Base-by-base conservation (phyloP, 2,329 filamentous ascomycete genomes). In the Intubia oerlemansii region DNA sequence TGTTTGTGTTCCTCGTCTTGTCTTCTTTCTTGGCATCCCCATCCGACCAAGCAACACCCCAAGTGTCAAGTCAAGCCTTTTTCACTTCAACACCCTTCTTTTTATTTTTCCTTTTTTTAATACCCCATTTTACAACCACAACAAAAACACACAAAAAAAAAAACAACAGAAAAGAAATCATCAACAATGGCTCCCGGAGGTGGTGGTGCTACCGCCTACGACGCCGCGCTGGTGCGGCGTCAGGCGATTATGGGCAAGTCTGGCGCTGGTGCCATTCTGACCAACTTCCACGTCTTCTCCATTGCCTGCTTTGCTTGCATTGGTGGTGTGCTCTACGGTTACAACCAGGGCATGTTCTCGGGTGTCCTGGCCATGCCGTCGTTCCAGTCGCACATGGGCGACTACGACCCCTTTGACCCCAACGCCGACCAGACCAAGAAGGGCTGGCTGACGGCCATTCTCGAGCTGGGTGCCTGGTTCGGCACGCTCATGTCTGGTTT, bases 391-490 rank as follows among this genome's bases (percentile, higher is more conserved):
- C 59, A 68, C 33, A 68, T 67, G 62, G 62, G 58, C 28, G 54
- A 56, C 19, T 66, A 66, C 36, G 54, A 56, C 34, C 53, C 52
- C 3, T 38, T 55, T 24, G 49, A 56, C 34, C 41, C 47, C 20
- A 50, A 43, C 11, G 51, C 51, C n/a, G 47, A 59, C 33, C 53
- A 58, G 40, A 59, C 59, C 5, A 57, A 60, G 37, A 67, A 67
- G 40, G 64, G 63, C 11, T 68, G 62, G 63, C 43, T 70, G 5
- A 67, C 62, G 1, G 57, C 74, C 3, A 79, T 80, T 37, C 63
- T 82, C 16, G 74, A 81, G 43, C 61, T 82, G 2, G 76, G 76
- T 29, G 76, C 75, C 24, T 82, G 75, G 75, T 43, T 79, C n/a
- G 77, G 77, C 21, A 66, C 71, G 0, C 48, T 84, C 4, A 55